Evolutionary conservation across 2,329 filamentous ascomycete genomes (phyloP).

Genomic region (Aphanocladium album): DNA sequence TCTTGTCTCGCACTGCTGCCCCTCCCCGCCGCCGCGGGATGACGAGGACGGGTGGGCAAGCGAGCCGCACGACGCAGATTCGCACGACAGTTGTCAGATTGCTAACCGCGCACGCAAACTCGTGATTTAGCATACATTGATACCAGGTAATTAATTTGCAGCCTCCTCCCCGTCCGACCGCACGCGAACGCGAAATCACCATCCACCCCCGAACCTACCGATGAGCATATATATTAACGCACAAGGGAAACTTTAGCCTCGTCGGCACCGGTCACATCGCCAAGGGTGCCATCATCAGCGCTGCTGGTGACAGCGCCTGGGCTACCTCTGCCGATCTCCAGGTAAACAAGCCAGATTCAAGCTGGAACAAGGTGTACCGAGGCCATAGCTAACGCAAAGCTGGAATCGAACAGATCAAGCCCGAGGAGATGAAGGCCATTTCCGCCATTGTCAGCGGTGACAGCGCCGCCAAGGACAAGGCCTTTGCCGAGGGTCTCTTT

Average conservation of each 20-base stretch:
- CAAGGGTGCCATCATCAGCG: constrained; percentile 79
- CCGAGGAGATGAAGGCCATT: constrained; percentile 56
- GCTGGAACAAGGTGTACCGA: neutral
- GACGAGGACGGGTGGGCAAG: neutral
- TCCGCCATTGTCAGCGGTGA: constrained; percentile 45
- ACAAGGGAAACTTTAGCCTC: constrained; percentile 51
- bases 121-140: constrained; percentile 44
- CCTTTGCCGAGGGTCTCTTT: constrained; percentile 68
- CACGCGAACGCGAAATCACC: neutral
- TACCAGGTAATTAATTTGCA: constrained; percentile 36
- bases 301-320: constrained; percentile 76
- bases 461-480: constrained; percentile 52
- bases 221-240: constrained; percentile 18
- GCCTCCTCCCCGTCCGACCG: neutral
- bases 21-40: neutral
- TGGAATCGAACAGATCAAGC: constrained; percentile 26
- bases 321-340: constrained; percentile 65
- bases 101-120: constrained; percentile 16
- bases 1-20: constrained; percentile 17
- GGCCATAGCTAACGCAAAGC: neutral
- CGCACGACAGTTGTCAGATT: constrained; percentile 8
- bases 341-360: constrained; percentile 44
- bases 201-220: neutral
- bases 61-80: constrained; percentile 24
- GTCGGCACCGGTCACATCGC: constrained; percentile 74